Percentiles rank a stretch among this genome's conserved stretches.
Evolutionary conservation across 2,329 filamentous ascomycete genomes (phyloP).

Genomic region (Waltergamsia citrina): DNA sequence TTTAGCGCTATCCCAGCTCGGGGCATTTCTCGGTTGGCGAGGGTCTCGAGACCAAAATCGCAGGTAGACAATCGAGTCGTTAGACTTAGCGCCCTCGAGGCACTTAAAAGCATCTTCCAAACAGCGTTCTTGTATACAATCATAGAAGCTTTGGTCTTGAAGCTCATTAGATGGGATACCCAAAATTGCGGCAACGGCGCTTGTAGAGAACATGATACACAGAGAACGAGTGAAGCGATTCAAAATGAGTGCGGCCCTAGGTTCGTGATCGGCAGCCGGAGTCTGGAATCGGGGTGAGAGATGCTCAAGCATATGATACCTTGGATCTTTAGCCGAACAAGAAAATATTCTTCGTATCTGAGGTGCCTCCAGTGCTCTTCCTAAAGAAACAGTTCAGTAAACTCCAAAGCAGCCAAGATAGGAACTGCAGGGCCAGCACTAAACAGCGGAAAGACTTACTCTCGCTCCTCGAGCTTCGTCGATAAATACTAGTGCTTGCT

Average conservation of each 20-base stretch:
- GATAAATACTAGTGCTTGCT: slow-evolving; percentile 73
- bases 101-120: slow-evolving; percentile 68
- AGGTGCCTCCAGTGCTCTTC: slow-evolving; percentile 67
- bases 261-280: slow-evolving; percentile 59
- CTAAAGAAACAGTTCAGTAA: too few relatives aligned
- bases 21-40: slow-evolving; percentile 42
- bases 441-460: too few relatives aligned
- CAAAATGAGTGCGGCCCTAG: slow-evolving; percentile 73
- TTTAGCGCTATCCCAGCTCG: slow-evolving; percentile 29
- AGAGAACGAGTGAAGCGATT: slow-evolving; percentile 79
- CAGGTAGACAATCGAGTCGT: slow-evolving; percentile 84
- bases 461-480: slow-evolving; percentile 57
- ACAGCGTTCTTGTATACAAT: slow-evolving; percentile 73
- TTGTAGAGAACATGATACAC: slow-evolving; percentile 80
- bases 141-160: slow-evolving; percentile 74
- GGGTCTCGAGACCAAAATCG: slow-evolving; percentile 80
- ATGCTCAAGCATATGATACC: slow-evolving; percentile 84
- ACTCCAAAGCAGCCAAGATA: too few relatives aligned
- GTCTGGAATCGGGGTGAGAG: slow-evolving; percentile 71
- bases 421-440: too few relatives aligned
- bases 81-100: slow-evolving; percentile 77
- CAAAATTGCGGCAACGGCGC: slow-evolving; percentile 64
- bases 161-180: slow-evolving; percentile 62
- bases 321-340: slow-evolving; percentile 70
- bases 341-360: slow-evolving; percentile 72